phyloP scores from a whole-genome alignment of 2,329 filamentous ascomycete species.

The Bipolaris cookei region DNA sequence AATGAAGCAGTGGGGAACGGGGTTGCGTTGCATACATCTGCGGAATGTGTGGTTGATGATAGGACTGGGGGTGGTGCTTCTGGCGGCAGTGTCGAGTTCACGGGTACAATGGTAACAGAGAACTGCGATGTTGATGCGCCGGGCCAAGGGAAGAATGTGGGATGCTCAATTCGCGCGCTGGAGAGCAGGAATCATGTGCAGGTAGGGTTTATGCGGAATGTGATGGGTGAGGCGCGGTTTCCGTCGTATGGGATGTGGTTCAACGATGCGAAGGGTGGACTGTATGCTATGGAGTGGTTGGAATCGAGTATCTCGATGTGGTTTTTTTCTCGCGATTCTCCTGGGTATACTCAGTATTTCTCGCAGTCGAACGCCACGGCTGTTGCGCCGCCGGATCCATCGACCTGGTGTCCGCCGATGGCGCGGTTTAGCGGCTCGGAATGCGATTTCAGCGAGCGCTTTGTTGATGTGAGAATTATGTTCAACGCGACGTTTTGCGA shows the following conservation, averaged over 20 bases:
- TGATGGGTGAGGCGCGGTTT: slow-evolving; percentile 13
- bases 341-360: not conserved
- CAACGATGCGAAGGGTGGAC: slow-evolving; percentile 47
- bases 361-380: not conserved
- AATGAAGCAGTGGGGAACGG: slow-evolving; percentile 37
- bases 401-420: slow-evolving; percentile 35
- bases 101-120: slow-evolving; percentile 53
- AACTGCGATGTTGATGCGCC: slow-evolving; percentile 53
- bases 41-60: slow-evolving; percentile 34
- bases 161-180: slow-evolving; percentile 35
- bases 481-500: slow-evolving; percentile 62
- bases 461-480: slow-evolving; percentile 45
- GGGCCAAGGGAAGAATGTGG: slow-evolving; percentile 40
- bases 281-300: slow-evolving; percentile 52
- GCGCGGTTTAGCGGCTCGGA: slow-evolving; percentile 49
- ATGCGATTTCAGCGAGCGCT: slow-evolving; percentile 55
- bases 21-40: slow-evolving; percentile 43
- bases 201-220: not conserved
- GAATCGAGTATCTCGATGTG: slow-evolving; percentile 50
- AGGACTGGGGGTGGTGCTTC: not conserved
- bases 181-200: not conserved
- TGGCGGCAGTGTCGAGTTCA: too few species aligned
- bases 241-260: slow-evolving; percentile 44
- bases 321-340: slow-evolving; percentile 46
- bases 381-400: slow-evolving; percentile 18